A percentile compares a stretch with the other conserved stretches of the same genome.
phyloP scores from a whole-genome alignment of 495 filamentous ascomycete genomes.

The Tuber calosporum region DNA sequence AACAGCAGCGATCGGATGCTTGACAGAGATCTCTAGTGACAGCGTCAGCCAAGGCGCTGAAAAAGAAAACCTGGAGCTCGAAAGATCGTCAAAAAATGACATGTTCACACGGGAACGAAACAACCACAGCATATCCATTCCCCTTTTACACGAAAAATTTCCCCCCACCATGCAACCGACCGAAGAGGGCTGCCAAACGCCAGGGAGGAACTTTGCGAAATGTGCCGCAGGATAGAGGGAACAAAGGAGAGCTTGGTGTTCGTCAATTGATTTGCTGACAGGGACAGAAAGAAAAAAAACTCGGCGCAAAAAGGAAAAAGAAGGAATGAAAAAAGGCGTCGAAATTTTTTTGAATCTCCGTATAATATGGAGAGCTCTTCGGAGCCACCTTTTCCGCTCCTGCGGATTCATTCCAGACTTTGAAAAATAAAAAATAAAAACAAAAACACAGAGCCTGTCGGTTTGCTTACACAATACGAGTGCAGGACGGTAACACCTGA shows the following conservation, averaged over 20 bases:
- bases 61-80: background rate
- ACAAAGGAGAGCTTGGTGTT: background rate
- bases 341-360: background rate
- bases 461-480: background rate
- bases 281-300: background rate
- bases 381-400: background rate
- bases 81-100: background rate
- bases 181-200: background rate
- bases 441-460: background rate
- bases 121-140: conserved; percentile 1
- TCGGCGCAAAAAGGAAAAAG: background rate
- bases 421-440: background rate
- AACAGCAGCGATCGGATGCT: background rate
- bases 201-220: background rate
- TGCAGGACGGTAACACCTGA: background rate
- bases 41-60: background rate
- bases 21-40: background rate
- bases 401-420: background rate
- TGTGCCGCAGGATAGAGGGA: background rate
- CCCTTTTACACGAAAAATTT: conserved; percentile 1
- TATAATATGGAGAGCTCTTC: background rate
- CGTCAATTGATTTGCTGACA: background rate
- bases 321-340: background rate
- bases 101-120: background rate
- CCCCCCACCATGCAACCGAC: background rate